These are phyloP conservation scores for Acanthamoeba castellanii DNA, from an alignment of 208 protist species.

Conservation along the genomic window DNA sequence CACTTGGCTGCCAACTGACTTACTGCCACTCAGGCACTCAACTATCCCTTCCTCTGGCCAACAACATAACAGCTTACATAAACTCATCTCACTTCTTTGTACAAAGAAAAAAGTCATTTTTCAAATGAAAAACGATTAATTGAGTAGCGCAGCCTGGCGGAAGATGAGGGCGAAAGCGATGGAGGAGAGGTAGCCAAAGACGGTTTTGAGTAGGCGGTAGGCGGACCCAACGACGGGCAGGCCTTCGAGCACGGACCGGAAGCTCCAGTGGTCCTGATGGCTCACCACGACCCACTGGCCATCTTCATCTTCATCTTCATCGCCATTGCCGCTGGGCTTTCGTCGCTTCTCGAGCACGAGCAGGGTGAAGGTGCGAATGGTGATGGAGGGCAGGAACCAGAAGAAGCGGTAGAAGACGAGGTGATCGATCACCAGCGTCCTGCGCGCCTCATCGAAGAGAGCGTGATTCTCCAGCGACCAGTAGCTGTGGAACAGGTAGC, in stretches of 20 bases:
- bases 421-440: constrained; percentile 33
- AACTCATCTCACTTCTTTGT: no score
- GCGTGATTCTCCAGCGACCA: constrained; percentile 54
- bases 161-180: constrained; percentile 36
- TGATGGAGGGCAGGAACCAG: constrained; percentile 46
- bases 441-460: neutral
- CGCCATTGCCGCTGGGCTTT: neutral
- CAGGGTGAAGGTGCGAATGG: constrained; percentile 25
- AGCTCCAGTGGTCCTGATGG: constrained; percentile 48
- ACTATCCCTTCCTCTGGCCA: no score
- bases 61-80: no score
- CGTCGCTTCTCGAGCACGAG: constrained; percentile 35
- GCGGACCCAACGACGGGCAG: neutral
- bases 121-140: neutral
- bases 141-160: neutral
- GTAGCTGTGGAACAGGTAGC: constrained; percentile 38
- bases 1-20: no score
- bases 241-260: neutral
- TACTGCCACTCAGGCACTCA: no score
- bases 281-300: neutral
- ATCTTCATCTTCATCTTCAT: neutral
- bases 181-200: constrained; percentile 7
- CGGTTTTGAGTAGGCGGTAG: neutral
- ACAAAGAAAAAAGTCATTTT: no score
- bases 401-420: neutral